A percentile compares a stretch with the other conserved stretches of the same genome.
These are phyloP conservation scores for Colletotrichum kahawae DNA, from an alignment of 2,329 filamentous ascomycete species.

Conservation along the genomic window DNA sequence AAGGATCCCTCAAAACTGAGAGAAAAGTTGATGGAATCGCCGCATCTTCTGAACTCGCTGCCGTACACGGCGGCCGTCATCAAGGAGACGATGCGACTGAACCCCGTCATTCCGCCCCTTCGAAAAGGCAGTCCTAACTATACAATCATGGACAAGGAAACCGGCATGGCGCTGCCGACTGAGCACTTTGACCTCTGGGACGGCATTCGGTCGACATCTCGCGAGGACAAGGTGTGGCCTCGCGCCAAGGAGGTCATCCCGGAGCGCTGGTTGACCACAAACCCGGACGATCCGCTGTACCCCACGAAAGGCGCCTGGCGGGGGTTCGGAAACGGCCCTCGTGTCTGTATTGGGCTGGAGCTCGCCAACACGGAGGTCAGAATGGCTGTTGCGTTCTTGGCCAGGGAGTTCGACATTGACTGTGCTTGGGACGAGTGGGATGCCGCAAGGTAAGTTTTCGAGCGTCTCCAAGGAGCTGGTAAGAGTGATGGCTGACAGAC, in stretches of 20 bases:
- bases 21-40: slow-evolving; percentile 40
- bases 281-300: slow-evolving; percentile 12
- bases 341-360: slow-evolving; percentile 61
- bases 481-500: background rate
- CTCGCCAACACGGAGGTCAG: slow-evolving; percentile 59
- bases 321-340: slow-evolving; percentile 56
- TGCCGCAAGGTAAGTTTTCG: slow-evolving; percentile 26
- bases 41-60: slow-evolving; percentile 52
- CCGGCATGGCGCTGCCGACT: slow-evolving; percentile 39
- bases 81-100: slow-evolving; percentile 59
- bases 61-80: slow-evolving; percentile 58
- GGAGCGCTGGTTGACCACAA: slow-evolving; percentile 42
- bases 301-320: slow-evolving; percentile 47
- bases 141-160: slow-evolving; percentile 38
- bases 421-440: slow-evolving; percentile 46
- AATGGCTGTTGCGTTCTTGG: slow-evolving; percentile 51
- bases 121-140: slow-evolving; percentile 35
- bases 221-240: slow-evolving; percentile 40
- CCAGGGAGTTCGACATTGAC: slow-evolving; percentile 55
- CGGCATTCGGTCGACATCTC: slow-evolving; percentile 21
- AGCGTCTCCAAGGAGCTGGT: background rate
- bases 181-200: slow-evolving; percentile 32
- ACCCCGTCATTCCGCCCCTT: slow-evolving; percentile 49
- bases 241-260: slow-evolving; percentile 43
- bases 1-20: slow-evolving; percentile 31